phyloP scores from a whole-genome alignment of 2,329 filamentous ascomycete genomes.

The Sporothrix euskadiensis region DNA sequence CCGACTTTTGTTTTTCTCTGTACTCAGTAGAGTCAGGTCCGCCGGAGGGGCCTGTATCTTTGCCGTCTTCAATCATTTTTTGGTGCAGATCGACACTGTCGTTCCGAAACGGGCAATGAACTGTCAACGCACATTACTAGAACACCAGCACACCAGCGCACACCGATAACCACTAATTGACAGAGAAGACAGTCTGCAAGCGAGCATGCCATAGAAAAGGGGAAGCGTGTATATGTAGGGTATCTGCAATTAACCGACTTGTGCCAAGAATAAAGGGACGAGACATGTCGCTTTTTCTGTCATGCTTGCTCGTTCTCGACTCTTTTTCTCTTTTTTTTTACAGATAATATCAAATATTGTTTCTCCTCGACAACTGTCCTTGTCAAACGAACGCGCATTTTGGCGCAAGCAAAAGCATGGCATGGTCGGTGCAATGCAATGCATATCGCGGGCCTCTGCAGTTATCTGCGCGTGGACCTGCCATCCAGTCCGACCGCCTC shows the following conservation, averaged over 20 bases:
- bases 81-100: neutral
- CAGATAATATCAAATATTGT: neutral
- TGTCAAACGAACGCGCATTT: too few species aligned
- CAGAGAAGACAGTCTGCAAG: neutral
- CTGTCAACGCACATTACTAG: neutral
- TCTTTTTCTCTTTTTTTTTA: neutral
- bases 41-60: neutral
- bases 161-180: neutral
- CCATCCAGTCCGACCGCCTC: too few species aligned
- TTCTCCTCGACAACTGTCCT: too few species aligned
- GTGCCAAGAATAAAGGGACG: neutral
- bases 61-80: neutral
- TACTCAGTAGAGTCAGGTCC: neutral
- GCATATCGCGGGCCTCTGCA: too few species aligned
- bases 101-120: neutral
- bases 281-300: neutral
- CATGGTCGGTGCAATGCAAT: too few species aligned
- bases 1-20: neutral
- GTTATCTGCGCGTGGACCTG: too few species aligned
- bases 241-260: neutral
- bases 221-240: neutral
- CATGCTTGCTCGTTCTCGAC: neutral
- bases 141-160: neutral
- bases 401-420: too few species aligned
- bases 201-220: neutral